A percentile compares a stretch with the other conserved stretches of the same genome.
Evolutionary conservation across 2,329 filamentous ascomycete genomes (phyloP).

Genomic region (Tolypocladium guangdongense): DNA sequence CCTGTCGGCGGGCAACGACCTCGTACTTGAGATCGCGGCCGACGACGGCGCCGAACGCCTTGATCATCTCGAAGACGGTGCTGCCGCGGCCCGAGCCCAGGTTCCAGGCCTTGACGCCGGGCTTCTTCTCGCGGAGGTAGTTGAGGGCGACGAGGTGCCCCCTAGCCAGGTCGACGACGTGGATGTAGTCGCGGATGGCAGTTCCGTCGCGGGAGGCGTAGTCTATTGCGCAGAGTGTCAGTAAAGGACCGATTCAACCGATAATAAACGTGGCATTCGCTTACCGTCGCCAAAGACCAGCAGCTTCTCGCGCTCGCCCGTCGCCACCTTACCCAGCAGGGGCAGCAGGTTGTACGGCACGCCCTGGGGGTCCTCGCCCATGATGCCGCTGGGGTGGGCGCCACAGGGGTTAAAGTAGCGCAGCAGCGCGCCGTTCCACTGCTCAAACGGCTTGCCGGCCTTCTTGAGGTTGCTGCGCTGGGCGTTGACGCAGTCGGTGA

Average conservation of each 20-base stretch:
- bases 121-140: constrained; percentile 72
- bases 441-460: constrained; percentile 62
- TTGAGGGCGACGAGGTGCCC: constrained; percentile 85
- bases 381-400: constrained; percentile 87
- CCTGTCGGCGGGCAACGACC: constrained; percentile 68
- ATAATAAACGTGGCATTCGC: constrained; percentile 13
- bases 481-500: constrained; percentile 81
- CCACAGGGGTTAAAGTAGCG: constrained; percentile 98
- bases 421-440: constrained; percentile 88
- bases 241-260: not conserved
- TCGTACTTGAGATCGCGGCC: constrained; percentile 81
- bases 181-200: constrained; percentile 95
- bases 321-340: constrained; percentile 88
- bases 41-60: constrained; percentile 80
- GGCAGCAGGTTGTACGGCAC: constrained; percentile 94
- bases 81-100: constrained; percentile 87
- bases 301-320: constrained; percentile 87
- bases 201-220: constrained; percentile 86
- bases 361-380: constrained; percentile 96
- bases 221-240: constrained; percentile 41
- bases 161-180: constrained; percentile 79
- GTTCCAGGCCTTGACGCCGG: constrained; percentile 94
- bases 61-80: constrained; percentile 96
- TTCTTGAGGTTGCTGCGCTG: constrained; percentile 77
- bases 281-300: constrained; percentile 87